Evolutionary conservation across 2,329 filamentous ascomycete species (phyloP).

Genomic region (Geosmithia morbida): DNA sequence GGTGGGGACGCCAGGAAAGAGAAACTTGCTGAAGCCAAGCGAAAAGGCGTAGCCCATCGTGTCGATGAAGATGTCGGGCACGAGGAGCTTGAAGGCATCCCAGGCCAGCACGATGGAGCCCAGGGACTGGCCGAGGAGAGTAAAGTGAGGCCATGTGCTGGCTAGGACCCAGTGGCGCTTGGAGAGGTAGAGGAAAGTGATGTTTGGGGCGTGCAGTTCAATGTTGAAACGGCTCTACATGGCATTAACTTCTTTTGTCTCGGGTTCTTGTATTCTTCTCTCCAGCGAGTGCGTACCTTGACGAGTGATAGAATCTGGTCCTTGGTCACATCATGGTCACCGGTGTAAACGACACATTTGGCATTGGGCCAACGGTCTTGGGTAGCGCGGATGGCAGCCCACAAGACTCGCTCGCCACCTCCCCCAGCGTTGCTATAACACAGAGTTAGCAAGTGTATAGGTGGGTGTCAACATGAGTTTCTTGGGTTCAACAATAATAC

Average conservation of each 20-base stretch:
- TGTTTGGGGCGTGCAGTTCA: slow-evolving; percentile 63
- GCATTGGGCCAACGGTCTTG: slow-evolving; percentile 80
- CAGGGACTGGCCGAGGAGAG: slow-evolving; percentile 82
- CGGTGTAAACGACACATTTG: slow-evolving; percentile 87
- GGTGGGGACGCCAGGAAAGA: slow-evolving; percentile 71
- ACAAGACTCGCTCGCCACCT: slow-evolving; percentile 88
- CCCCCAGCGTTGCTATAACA: slow-evolving; percentile 73
- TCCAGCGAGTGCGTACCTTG: slow-evolving; percentile 32
- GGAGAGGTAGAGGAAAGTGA: slow-evolving; percentile 82
- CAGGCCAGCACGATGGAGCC: slow-evolving; percentile 79
- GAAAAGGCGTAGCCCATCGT: slow-evolving; percentile 97
- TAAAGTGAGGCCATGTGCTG: slow-evolving; percentile 82
- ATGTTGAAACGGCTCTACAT: slow-evolving; percentile 78
- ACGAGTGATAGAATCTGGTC: slow-evolving; percentile 63
- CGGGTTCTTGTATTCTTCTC: background rate
- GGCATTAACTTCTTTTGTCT: background rate
- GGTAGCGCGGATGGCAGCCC: slow-evolving; percentile 86
- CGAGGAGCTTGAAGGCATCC: slow-evolving; percentile 83
- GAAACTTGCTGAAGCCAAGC: slow-evolving; percentile 64
- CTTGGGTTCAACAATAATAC: slow-evolving; percentile 29
- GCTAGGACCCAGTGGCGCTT: slow-evolving; percentile 77
- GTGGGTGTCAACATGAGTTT: too few relatives aligned
- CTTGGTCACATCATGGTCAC: slow-evolving; percentile 81
- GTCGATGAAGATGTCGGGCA: slow-evolving; percentile 89
- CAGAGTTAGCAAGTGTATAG: background rate